Conservation (phyloP, 208 protist genomes). For the Trypanosomatidae sp. region DNA sequence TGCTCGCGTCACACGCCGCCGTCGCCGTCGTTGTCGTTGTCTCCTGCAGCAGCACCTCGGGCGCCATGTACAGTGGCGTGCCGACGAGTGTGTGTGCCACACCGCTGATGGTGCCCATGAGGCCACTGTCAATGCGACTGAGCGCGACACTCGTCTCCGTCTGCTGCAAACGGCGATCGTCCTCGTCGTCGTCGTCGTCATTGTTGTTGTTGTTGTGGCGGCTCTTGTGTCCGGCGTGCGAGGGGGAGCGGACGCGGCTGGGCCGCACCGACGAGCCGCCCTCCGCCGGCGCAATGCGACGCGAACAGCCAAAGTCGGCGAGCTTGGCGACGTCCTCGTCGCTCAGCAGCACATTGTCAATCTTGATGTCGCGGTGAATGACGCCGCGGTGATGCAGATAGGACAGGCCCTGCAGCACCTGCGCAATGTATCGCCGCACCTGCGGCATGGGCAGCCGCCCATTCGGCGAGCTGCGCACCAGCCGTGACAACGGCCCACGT, state of each 20-base stretch:
- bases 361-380: constrained; percentile 81
- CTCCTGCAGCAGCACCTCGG: not conserved
- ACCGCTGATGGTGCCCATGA: too few relatives aligned
- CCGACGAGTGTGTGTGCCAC: too few relatives aligned
- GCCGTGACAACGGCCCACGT: constrained; percentile 29
- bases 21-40: not conserved
- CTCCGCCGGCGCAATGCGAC: constrained; percentile 46
- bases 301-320: constrained; percentile 89
- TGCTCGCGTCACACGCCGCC: too few relatives aligned
- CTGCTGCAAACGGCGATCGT: too few relatives aligned
- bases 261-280: not conserved
- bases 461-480: constrained; percentile 30
- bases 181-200: not conserved
- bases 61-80: too few relatives aligned
- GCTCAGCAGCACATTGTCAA: constrained; percentile 78
- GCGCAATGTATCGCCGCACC: constrained; percentile 34
- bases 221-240: not conserved
- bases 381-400: constrained; percentile 66
- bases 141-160: too few relatives aligned
- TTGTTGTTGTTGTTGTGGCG: too few relatives aligned
- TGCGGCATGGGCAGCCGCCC: constrained; percentile 23
- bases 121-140: too few relatives aligned
- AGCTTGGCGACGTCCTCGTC: constrained; percentile 77
- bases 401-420: too few relatives aligned
- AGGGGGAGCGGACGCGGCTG: not conserved